Base-by-base conservation (phyloP, 257 asterid species). In the Solanum chiquidenum region DNA sequence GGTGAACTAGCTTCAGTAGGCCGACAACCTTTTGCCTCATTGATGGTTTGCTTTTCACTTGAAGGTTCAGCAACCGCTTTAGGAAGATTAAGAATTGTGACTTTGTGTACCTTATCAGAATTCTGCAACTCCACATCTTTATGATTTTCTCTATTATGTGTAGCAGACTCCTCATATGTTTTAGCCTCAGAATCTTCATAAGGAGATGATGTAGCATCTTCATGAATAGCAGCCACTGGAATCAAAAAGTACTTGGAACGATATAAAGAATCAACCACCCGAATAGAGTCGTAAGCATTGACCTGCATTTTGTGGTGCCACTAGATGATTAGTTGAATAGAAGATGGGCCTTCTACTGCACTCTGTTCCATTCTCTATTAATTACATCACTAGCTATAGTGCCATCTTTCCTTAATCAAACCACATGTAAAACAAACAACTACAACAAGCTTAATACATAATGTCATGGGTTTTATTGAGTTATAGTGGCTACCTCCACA, bases 211-310 rank as follows among this genome's bases (percentile, higher is more conserved):
- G 89, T 86, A 75, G 49, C 88, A 88, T 89, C 92, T 86, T 86
- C 92, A 40, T 29, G 86, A 60, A 85, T 60, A 82, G 49, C 91
- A 44, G 85, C 87, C 60, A 88, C 88, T 69, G 96, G 87, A 75
- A 93, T 93, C 94, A 97, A 90, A 92, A 93, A 94, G 86, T 97
- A 95, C 94, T 97, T 97, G 89, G 98, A 92, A 40, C 93, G 94
- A 89, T 95, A 95, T 77, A 97, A 90, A 76, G 93, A 91, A 90
- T 95, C 98, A 85, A 97, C 96, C 89, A 97, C 89, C 77, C 87
- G 98, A 86, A 94, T 33, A 72, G 95, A 92, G 91, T 97, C 94
- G 87, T 89, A 97, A 40, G 96, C 94, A 90, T 91, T 94, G 86
- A 97, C 99, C 99, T 95, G 95, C 62, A 90, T 58, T 84, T 88